Percentiles rank a stretch among this genome's conserved stretches.
Evolutionary conservation across 2,329 filamentous ascomycete species (phyloP).

Genomic region (Aspergillus tamarii): DNA sequence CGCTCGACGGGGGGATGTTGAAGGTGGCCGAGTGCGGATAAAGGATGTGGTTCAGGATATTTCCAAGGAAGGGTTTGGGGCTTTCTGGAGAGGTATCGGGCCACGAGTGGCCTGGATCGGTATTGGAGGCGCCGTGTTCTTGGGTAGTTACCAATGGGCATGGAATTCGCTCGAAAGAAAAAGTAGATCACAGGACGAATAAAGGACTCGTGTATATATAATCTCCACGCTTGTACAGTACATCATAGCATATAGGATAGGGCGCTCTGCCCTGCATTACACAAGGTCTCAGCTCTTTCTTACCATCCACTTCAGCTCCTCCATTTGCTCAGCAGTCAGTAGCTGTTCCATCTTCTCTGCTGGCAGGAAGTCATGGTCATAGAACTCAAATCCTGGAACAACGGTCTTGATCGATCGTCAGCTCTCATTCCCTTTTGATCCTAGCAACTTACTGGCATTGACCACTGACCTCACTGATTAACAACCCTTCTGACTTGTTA

Average conservation of each 20-base stretch:
- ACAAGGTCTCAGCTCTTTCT: not conserved
- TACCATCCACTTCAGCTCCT: constrained; percentile 49
- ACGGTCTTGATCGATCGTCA: constrained; percentile 51
- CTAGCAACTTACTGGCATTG: constrained; percentile 14
- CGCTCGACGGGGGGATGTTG: constrained; percentile 65
- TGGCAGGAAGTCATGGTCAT: constrained; percentile 68
- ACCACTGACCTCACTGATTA: constrained; percentile 62
- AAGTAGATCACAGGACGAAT: constrained; percentile 20
- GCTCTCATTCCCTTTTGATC: not conserved
- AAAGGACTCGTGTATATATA: constrained; percentile 19
- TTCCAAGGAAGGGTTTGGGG: constrained; percentile 52
- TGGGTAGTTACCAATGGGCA: constrained; percentile 90
- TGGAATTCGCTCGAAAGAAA: constrained; percentile 69
- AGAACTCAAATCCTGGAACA: constrained; percentile 68
- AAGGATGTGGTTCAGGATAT: constrained; percentile 65
- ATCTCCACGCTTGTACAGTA: not conserved
- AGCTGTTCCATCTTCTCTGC: constrained; percentile 55
- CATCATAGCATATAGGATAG: not conserved
- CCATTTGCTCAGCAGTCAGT: constrained; percentile 54
- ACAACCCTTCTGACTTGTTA: constrained; percentile 52
- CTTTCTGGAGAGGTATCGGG: constrained; percentile 60
- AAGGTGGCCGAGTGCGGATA: constrained; percentile 37
- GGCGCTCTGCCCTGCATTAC: not conserved
- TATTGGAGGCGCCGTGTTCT: constrained; percentile 88
- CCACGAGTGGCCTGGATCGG: constrained; percentile 94